These are phyloP conservation scores for Paecilomyces sp. DNA, from an alignment of 2,329 filamentous ascomycete species.

Conservation along the genomic window DNA sequence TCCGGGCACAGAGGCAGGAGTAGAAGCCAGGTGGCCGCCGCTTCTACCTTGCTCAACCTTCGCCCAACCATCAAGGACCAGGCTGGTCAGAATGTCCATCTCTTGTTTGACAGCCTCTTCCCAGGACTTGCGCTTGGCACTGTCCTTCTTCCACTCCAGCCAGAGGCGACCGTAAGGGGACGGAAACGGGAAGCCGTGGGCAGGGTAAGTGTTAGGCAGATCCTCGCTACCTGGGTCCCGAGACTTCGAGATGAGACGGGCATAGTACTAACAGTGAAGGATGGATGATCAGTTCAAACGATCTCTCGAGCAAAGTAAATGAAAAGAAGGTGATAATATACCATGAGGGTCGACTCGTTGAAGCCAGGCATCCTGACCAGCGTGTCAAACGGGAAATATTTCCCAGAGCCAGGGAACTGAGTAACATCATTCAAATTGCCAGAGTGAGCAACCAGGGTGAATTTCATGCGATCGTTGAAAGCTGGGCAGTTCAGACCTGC, in stretches of 20 bases:
- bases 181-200: conserved; percentile 7
- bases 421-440: conserved; percentile 13
- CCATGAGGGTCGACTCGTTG: conserved; percentile 16
- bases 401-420: conserved; percentile 16
- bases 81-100: conserved; percentile 11
- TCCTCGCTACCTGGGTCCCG: conserved; percentile 4
- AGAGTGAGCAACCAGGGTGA: conserved; percentile 21
- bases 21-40: neutral
- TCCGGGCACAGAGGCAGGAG: neutral
- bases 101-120: conserved; percentile 16
- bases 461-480: conserved; percentile 40
- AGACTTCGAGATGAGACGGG: conserved; percentile 16
- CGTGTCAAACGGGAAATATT: conserved; percentile 35
- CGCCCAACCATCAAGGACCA: conserved; percentile 15
- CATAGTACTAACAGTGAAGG: conserved; percentile 15
- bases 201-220: conserved; percentile 13
- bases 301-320: neutral
- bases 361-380: conserved; percentile 18
- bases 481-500: conserved; percentile 35
- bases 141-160: conserved; percentile 18
- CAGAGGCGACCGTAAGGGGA: conserved; percentile 22
- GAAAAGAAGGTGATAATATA: conserved; percentile 10
- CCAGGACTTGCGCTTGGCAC: conserved; percentile 11
- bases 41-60: conserved; percentile 6
- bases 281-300: neutral